Percentiles rank a stretch among this genome's conserved stretches.
phyloP scores from a whole-genome alignment of 192 early-diverging fungal genomes.

The Martensiomyces pterosporus region DNA sequence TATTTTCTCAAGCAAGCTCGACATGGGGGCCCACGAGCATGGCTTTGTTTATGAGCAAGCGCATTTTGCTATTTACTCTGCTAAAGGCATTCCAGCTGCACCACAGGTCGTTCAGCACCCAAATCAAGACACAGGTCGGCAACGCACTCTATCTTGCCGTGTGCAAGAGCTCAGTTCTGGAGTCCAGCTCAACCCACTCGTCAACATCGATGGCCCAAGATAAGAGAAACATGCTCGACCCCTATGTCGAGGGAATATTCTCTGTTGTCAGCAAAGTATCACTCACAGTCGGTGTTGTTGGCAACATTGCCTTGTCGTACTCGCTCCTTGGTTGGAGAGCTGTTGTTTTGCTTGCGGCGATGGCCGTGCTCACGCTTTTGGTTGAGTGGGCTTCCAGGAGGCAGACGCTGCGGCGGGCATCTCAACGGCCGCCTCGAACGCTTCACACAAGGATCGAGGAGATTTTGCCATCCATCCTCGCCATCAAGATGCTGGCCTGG shows the following conservation, averaged over 20 bases:
- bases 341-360: neutral
- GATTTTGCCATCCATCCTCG: constrained; percentile 11
- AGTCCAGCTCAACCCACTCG: constrained; percentile 9
- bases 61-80: constrained; percentile 3
- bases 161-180: constrained; percentile 7
- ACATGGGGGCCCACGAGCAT: neutral
- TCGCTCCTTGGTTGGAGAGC: constrained; percentile 15
- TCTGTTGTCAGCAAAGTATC: constrained; percentile 1
- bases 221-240: constrained; percentile 1
- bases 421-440: constrained; percentile 1
- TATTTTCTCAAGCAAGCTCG: constrained; percentile 7
- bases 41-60: neutral
- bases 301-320: constrained; percentile 12
- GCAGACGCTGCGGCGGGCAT: constrained; percentile 2
- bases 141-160: constrained; percentile 11
- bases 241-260: constrained; percentile 11
- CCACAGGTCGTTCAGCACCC: neutral
- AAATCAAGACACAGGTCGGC: neutral
- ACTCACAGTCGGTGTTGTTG: constrained; percentile 3
- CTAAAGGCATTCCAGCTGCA: constrained; percentile 1
- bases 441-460: constrained; percentile 16
- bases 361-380: constrained; percentile 1
- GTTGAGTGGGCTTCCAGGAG: constrained; percentile 16
- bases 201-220: constrained; percentile 2
- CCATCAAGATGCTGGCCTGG: constrained; percentile 25